Conservation (phyloP, 2,329 filamentous ascomycete species). For the Aspergillus glaucus region DNA sequence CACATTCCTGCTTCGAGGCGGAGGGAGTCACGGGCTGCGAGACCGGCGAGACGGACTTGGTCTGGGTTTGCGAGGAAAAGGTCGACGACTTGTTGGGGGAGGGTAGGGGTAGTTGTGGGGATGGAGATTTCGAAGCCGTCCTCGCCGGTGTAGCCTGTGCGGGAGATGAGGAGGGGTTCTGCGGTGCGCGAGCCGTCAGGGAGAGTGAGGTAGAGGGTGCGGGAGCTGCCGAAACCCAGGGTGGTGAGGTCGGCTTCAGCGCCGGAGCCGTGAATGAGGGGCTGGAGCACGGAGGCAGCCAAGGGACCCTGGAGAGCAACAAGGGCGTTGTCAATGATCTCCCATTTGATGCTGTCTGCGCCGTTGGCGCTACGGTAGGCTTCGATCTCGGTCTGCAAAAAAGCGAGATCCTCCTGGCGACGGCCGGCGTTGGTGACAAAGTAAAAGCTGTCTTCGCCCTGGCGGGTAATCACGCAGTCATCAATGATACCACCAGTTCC, state of each 20-base stretch:
- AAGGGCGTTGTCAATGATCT: conserved; percentile 67
- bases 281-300: conserved; percentile 61
- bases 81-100: conserved; percentile 54
- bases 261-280: conserved; percentile 50
- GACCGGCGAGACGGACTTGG: conserved; percentile 72
- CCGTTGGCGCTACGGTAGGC: conserved; percentile 52
- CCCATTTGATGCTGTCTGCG: conserved; percentile 56
- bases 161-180: conserved; percentile 64
- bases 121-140: conserved; percentile 97
- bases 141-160: conserved; percentile 94
- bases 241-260: conserved; percentile 52
- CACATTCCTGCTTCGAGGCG: conserved; percentile 97
- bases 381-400: conserved; percentile 64
- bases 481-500: conserved; percentile 86
- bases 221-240: conserved; percentile 76
- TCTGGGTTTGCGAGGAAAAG: conserved; percentile 60
- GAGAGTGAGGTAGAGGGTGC: conserved; percentile 59
- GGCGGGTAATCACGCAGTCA: conserved; percentile 81
- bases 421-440: conserved; percentile 94
- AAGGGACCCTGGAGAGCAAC: conserved; percentile 85
- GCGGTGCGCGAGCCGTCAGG: conserved; percentile 46
- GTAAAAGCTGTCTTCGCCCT: conserved; percentile 72
- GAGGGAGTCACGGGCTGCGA: conserved; percentile 86
- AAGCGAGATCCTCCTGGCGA: conserved; percentile 77
- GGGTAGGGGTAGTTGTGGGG: conserved; percentile 53